A percentile compares a stretch with the other conserved stretches of the same genome.
phyloP scores from a whole-genome alignment of 2,329 filamentous ascomycete species.

The Fusarium marasasianum region DNA sequence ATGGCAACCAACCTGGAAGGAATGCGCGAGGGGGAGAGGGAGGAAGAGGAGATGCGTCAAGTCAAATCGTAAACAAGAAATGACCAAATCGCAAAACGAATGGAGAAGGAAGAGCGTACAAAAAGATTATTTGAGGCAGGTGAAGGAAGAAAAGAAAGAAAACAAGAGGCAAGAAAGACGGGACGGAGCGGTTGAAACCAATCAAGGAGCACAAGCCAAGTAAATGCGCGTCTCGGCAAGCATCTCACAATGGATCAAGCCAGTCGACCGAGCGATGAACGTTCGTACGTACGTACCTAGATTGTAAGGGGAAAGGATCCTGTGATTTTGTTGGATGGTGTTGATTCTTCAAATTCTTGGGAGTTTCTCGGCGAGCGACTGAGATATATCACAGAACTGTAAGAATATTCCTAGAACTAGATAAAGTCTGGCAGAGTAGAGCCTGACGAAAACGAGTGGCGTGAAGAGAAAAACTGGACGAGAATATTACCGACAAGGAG shows the following conservation, averaged over 20 bases:
- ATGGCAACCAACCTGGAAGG: conserved; percentile 37
- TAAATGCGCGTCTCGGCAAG: conserved; percentile 34
- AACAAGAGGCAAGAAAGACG: conserved; percentile 26
- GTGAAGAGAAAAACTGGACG: conserved; percentile 48
- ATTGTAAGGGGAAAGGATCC: conserved; percentile 30
- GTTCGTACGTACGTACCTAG: conserved; percentile 41
- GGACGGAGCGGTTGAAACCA: conserved; percentile 19
- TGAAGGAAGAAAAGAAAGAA: conserved; percentile 36
- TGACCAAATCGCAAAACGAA: conserved; percentile 5
- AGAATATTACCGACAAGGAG: conserved; percentile 42
- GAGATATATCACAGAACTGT: conserved; percentile 24
- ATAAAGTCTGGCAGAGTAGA: conserved; percentile 37
- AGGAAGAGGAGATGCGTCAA: not conserved
- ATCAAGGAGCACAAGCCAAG: conserved; percentile 37
- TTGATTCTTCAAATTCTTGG: conserved; percentile 23
- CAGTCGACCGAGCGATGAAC: conserved; percentile 23
- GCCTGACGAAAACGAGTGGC: conserved; percentile 52
- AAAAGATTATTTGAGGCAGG: conserved; percentile 1
- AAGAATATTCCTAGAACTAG: conserved; percentile 39
- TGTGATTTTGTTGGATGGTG: conserved; percentile 29
- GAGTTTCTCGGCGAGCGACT: conserved; percentile 39
- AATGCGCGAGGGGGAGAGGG: conserved; percentile 10
- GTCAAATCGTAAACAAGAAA: conserved; percentile 22
- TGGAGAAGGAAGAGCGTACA: conserved; percentile 21
- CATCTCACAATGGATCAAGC: not conserved